Base-by-base conservation (phyloP, 2,329 filamentous ascomycete genomes). In the Pleomassaria siparia region DNA sequence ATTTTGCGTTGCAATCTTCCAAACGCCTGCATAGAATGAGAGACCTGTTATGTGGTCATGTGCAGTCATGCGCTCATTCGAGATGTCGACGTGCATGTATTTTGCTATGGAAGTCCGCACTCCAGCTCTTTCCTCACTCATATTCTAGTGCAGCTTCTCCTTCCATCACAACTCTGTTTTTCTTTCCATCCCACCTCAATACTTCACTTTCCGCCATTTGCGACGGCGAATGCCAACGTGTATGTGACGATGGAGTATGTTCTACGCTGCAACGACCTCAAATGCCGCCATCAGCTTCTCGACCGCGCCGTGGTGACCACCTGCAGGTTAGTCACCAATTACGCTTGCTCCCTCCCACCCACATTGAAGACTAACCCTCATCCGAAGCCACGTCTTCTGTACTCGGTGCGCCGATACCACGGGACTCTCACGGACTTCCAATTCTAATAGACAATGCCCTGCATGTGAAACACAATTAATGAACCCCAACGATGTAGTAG, bases 261-360 rank as follows among this genome's bases (percentile, higher is more conserved):
- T 18, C 74, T 96, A 20, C 81, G 83, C 28, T 96, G 92, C 76
- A 96, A 96, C 67, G 81, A 83, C 22, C 77, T 91, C 28, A 87
- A 85, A 51, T 96, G 92, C 63, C 82, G 89, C 39, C 76, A 75
- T 32, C 81, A 85, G 55, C 78, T 96, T 26, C 78, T 75, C 26
- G 83, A 88, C 32, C 79, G 80, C 53, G 91, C 90, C 10, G 79
- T 96, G 1, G 89, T 96, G 26, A 96, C 91, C 4, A 94, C 88
- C 12, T 97, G 91, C 82, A 90, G 87, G 89, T 88, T 67, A 58
- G 75, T 56, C 28, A 25, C 5, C 16, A 3, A 30, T 16, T 11
- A 22, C 29, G 22, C 49, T 52, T 28, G 12, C 25, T 28, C 12
- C 25, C 25, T 28, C 8, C 12, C 25, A 28, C 25, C 12, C 25